Evolutionary conservation across 2,329 filamentous ascomycete genomes (phyloP).

Genomic region (Mollisiaceae sp.): DNA sequence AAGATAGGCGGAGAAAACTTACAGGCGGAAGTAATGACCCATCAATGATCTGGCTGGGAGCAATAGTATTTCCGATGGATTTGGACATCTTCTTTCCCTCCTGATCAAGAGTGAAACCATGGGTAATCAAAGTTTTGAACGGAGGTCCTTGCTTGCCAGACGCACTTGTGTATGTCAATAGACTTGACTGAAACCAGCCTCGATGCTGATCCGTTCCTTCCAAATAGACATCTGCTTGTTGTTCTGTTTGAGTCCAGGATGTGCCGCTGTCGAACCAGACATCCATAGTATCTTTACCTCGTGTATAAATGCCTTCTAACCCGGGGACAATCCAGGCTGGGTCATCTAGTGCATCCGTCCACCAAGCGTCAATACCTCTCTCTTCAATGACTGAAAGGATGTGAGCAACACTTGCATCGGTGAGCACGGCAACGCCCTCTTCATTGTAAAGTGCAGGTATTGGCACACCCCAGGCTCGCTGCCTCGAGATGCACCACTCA

Average conservation of each 20-base stretch:
- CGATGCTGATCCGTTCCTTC: slow-evolving; percentile 96
- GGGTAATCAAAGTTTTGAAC: slow-evolving; percentile 89
- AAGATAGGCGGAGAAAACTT: background rate
- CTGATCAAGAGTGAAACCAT: slow-evolving; percentile 91
- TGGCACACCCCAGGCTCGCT: slow-evolving; percentile 94
- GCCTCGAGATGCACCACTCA: slow-evolving; percentile 98
- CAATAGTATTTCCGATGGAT: slow-evolving; percentile 87
- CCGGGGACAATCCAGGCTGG: slow-evolving; percentile 74
- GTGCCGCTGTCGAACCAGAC: slow-evolving; percentile 99
- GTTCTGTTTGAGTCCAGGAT: slow-evolving; percentile 73
- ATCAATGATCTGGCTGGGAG: slow-evolving; percentile 82
- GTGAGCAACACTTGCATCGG: slow-evolving; percentile 78
- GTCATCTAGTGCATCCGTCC: slow-evolving; percentile 80
- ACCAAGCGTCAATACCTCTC: slow-evolving; percentile 91
- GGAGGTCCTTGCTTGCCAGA: slow-evolving; percentile 59
- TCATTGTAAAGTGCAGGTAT: slow-evolving; percentile 88
- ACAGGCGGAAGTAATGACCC: slow-evolving; percentile 74
- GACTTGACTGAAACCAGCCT: slow-evolving; percentile 97
- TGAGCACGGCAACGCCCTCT: slow-evolving; percentile 77
- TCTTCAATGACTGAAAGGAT: slow-evolving; percentile 79
- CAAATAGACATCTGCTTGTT: slow-evolving; percentile 80
- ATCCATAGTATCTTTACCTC: slow-evolving; percentile 96
- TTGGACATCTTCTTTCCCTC: slow-evolving; percentile 99
- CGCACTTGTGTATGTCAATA: slow-evolving; percentile 75
- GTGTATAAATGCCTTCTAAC: slow-evolving; percentile 65